Conservation (phyloP, 768 basidiomycete genomes). For the Xerocomellus chrysenteron region DNA sequence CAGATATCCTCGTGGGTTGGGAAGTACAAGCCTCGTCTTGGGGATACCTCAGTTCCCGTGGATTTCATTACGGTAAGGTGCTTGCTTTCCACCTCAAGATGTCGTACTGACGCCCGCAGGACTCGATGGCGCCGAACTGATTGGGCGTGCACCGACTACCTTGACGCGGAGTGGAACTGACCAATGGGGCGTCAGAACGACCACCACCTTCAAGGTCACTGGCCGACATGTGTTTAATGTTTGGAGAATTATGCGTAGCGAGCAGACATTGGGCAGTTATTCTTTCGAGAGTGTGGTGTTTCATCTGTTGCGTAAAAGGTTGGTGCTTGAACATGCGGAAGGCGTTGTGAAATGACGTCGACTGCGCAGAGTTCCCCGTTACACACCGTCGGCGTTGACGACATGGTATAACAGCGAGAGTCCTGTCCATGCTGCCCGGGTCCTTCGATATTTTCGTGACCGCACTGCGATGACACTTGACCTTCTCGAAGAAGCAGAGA, state of each 20-base stretch:
- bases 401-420: constrained; percentile 63
- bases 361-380: constrained; percentile 67
- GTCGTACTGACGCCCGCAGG: constrained; percentile 42
- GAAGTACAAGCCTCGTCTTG: constrained; percentile 86
- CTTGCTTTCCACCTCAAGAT: neutral
- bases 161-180: constrained; percentile 39
- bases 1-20: constrained; percentile 91
- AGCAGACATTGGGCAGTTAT: constrained; percentile 74
- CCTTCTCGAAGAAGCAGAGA: constrained; percentile 77
- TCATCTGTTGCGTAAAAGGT: constrained; percentile 77
- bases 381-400: constrained; percentile 59
- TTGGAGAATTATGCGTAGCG: constrained; percentile 90
- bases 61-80: constrained; percentile 51
- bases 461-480: constrained; percentile 72
- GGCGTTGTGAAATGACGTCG: neutral
- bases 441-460: constrained; percentile 62
- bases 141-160: constrained; percentile 70
- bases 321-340: constrained; percentile 11
- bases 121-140: constrained; percentile 66
- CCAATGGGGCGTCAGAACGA: constrained; percentile 71
- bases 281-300: constrained; percentile 90
- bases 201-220: constrained; percentile 77
- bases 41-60: constrained; percentile 82
- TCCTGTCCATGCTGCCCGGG: constrained; percentile 51
- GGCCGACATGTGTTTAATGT: constrained; percentile 92